A percentile compares a stretch with the other conserved stretches of the same genome.
Evolutionary conservation across 164 flowering plant species (phyloP).

Genomic region (Tetracentron sinense): DNA sequence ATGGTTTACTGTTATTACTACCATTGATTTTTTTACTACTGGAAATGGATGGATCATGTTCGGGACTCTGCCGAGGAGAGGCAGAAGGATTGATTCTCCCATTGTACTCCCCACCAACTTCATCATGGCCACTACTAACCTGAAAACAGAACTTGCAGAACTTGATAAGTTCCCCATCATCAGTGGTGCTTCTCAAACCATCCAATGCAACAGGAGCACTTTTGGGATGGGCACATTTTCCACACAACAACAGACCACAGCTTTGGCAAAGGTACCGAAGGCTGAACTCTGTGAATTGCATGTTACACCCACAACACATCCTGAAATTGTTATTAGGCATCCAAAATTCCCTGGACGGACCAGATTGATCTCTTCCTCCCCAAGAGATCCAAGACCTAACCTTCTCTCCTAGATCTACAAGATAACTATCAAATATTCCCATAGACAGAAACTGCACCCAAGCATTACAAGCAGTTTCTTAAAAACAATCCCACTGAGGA

Average conservation of each 20-base stretch:
- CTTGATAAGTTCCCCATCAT: conserved; percentile 17
- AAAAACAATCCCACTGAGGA: neutral
- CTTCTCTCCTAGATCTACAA: conserved; percentile 49
- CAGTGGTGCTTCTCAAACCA: conserved; percentile 12
- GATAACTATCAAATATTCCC: conserved; percentile 35
- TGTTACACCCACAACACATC: conserved; percentile 51
- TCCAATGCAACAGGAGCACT: conserved; percentile 20
- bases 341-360: conserved; percentile 23
- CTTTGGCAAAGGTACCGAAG: conserved; percentile 46
- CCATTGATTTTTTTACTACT: conserved; percentile 19
- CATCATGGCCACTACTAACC: conserved; percentile 23
- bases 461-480: conserved; percentile 10
- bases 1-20: conserved; percentile 12
- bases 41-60: conserved; percentile 39
- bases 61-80: conserved; percentile 54
- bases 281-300: conserved; percentile 23
- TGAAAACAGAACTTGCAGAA: conserved; percentile 60
- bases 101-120: conserved; percentile 29
- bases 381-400: conserved; percentile 59
- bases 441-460: conserved; percentile 15
- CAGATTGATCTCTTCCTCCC: conserved; percentile 24
- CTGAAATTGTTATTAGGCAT: conserved; percentile 29
- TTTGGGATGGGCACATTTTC: conserved; percentile 39
- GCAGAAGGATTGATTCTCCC: conserved; percentile 54
- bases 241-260: conserved; percentile 57